Percentiles rank a stretch among this genome's conserved stretches.
Evolutionary conservation across 805 yeast species (phyloP).

Genomic region (Metschnikowia shivogae): DNA sequence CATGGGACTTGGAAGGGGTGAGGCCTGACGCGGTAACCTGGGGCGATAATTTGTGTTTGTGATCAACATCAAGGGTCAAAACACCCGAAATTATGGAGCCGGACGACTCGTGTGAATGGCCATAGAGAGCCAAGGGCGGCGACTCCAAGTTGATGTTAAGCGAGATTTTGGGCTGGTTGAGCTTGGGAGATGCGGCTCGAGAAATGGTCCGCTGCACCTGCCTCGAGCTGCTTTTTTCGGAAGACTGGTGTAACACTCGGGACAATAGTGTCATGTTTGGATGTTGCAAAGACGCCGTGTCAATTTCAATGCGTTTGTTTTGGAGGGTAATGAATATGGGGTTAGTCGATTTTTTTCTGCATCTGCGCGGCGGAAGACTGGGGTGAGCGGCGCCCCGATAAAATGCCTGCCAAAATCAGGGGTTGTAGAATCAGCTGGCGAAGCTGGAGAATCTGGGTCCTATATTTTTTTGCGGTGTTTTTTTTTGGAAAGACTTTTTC

Average conservation of each 20-base stretch:
- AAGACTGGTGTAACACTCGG: conserved; percentile 18
- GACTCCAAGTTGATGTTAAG: conserved; percentile 70
- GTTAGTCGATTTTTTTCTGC: conserved; percentile 4
- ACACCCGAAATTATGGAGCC: conserved; percentile 87
- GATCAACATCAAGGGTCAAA: conserved; percentile 43
- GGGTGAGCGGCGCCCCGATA: too few species aligned
- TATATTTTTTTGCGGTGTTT: too few species aligned
- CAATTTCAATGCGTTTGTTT: not conserved
- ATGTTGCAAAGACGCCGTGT: not conserved
- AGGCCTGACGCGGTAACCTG: not conserved
- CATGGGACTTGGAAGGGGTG: not conserved
- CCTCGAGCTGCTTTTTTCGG: conserved; percentile 13
- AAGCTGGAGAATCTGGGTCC: too few species aligned
- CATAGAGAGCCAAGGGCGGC: conserved; percentile 87
- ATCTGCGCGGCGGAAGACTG: conserved; percentile 2
- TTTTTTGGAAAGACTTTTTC: too few species aligned
- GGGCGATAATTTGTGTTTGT: not conserved
- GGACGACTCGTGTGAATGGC: conserved; percentile 68
- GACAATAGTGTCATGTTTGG: conserved; percentile 21
- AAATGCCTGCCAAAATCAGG: too few species aligned
- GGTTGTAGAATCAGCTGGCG: too few species aligned
- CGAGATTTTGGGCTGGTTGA: conserved; percentile 30
- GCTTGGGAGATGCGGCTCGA: not conserved
- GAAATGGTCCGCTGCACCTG: conserved; percentile 1
- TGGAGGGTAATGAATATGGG: not conserved